These are phyloP conservation scores for Chaetomium strumarium DNA, from an alignment of 2,329 filamentous ascomycete genomes.

Conservation along the genomic window DNA sequence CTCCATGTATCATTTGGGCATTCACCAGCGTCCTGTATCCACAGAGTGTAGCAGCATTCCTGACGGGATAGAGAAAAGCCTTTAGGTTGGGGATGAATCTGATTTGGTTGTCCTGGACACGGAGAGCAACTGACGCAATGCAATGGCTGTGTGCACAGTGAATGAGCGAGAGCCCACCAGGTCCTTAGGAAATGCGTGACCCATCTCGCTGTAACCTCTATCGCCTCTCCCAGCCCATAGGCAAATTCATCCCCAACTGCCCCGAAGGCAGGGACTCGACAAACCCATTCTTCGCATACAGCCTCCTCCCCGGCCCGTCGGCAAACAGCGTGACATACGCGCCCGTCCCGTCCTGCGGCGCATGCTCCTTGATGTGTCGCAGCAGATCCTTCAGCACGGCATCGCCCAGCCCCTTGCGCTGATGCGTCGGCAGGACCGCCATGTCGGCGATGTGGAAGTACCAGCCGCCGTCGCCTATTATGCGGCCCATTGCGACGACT, in stretches of 20 bases:
- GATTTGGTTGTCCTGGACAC: too few relatives aligned
- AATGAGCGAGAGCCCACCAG: too few relatives aligned
- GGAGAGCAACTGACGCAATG: too few relatives aligned
- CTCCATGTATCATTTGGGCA: too few relatives aligned
- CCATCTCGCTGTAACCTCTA: neutral
- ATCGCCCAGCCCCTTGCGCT: conserved; percentile 42
- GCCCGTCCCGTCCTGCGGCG: conserved; percentile 28
- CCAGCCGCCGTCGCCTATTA: conserved; percentile 46
- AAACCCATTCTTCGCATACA: conserved; percentile 45
- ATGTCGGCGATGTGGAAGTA: conserved; percentile 48
- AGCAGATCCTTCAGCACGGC: conserved; percentile 39
- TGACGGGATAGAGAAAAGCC: too few relatives aligned
- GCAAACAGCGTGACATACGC: conserved; percentile 42
- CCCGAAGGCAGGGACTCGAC: conserved; percentile 30
- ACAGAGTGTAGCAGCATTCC: too few relatives aligned
- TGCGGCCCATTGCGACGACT: conserved; percentile 43
- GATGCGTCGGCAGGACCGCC: conserved; percentile 43
- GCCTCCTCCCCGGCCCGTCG: conserved; percentile 37
- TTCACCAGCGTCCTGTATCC: too few relatives aligned
- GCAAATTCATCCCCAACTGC: conserved; percentile 33
- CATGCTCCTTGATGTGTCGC: conserved; percentile 35
- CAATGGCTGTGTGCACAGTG: too few relatives aligned
- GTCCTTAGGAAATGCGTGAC: too few relatives aligned
- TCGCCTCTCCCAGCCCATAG: conserved; percentile 5
- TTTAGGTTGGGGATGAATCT: too few relatives aligned